Evolutionary conservation across 768 basidiomycete species (phyloP), one percentile per base, ranked within the genome.

Genomic region (Pleurotus djamor): DNA sequence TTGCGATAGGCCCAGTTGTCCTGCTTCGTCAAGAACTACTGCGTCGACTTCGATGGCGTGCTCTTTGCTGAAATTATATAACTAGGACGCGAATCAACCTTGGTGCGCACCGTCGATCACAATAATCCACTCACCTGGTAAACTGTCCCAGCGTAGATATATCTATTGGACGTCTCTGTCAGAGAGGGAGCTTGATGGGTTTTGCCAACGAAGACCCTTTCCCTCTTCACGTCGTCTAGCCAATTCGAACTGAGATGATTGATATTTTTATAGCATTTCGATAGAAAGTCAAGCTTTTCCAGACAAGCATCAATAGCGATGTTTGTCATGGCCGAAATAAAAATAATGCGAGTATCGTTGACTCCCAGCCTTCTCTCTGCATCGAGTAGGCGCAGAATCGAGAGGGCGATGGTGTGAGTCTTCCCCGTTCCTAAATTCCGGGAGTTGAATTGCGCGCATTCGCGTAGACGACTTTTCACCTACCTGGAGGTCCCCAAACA

Each of bases 401-500:
- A 80, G 6, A 81, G 64, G 2, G 81, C 75, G 34, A 82, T 73
- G 0, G 81, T 83, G 60, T 83, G 78, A 5, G 81, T 83, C 67
- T 83, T 83, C 5, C 82, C 82, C 5, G 81, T 82, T 4, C 82
- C 81, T 80, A 62, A 33, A 52, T 7, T 21, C 56, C 5, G 61
- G 49, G 48, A 33, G 47, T 8, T 44, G 41, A 12, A 35, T 17
- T 14, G 28, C n/a, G 9, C 9, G 41, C 59, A 6, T 43, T 41
- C 32, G 36, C 52, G n/a, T 17, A 41, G 45, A 16, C 17, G 33
- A 1, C 38, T 14, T 16, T 9, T 2, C 21, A 45, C 71, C 44
- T 62, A 77, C 79, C 76, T 66, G 81, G 81, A 35, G 81, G 81
- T 8, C 80, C 82, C 79, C 80, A 82, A 14, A 82, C 72, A 0